These are phyloP conservation scores for Xylogone sp. DNA, from an alignment of 2,329 filamentous ascomycete species.

Conservation along the genomic window DNA sequence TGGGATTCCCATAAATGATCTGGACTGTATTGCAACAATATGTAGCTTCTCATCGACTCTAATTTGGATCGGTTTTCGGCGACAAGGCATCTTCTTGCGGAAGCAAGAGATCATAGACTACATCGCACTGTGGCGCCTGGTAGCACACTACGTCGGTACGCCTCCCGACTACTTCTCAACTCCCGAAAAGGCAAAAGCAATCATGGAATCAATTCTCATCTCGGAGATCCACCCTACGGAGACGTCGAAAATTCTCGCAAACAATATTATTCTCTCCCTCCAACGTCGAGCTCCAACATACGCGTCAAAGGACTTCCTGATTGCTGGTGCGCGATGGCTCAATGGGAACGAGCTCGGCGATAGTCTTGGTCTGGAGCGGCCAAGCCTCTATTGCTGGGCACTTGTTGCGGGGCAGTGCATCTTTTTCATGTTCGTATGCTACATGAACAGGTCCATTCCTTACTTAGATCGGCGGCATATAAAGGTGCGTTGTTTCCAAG, in stretches of 20 bases:
- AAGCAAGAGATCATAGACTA: slow-evolving; percentile 64
- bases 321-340: slow-evolving; percentile 64
- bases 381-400: slow-evolving; percentile 20
- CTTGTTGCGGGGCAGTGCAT: slow-evolving; percentile 24
- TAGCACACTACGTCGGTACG: slow-evolving; percentile 67
- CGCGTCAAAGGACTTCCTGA: slow-evolving; percentile 62
- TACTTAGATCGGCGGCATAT: slow-evolving; percentile 46
- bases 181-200: slow-evolving; percentile 49
- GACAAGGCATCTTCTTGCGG: slow-evolving; percentile 66
- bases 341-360: slow-evolving; percentile 63
- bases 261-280: slow-evolving; percentile 71
- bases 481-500: slow-evolving; percentile 36
- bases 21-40: slow-evolving; percentile 72
- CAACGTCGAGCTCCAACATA: slow-evolving; percentile 62
- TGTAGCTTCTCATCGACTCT: slow-evolving; percentile 64
- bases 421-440: slow-evolving; percentile 29
- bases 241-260: slow-evolving; percentile 61
- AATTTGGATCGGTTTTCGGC: slow-evolving; percentile 65
- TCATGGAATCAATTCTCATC: slow-evolving; percentile 65
- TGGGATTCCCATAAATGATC: slow-evolving; percentile 70
- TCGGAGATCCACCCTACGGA: slow-evolving; percentile 64
- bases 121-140: slow-evolving; percentile 71
- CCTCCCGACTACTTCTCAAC: slow-evolving; percentile 59
- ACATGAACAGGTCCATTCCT: slow-evolving; percentile 44
- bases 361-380: slow-evolving; percentile 38